Conservation (phyloP, 768 basidiomycete genomes). For the Leccinum arenicola region DNA sequence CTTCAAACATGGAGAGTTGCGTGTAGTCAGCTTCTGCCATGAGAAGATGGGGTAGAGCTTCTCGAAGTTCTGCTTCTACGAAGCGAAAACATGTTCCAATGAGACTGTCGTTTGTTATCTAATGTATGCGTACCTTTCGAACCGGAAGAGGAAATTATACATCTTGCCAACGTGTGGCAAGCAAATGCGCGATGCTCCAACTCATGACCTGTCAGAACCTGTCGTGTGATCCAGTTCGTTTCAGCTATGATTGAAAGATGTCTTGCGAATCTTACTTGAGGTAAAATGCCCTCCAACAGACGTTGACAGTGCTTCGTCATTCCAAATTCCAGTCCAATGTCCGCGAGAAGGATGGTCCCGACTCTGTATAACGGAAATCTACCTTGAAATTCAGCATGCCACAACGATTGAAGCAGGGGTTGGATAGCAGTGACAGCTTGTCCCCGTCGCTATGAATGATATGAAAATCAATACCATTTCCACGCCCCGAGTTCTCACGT, state of each 20-base stretch:
- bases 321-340: conserved; percentile 73
- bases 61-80: conserved; percentile 39
- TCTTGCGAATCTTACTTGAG: conserved; percentile 52
- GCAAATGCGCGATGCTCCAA: conserved; percentile 74
- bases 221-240: not conserved
- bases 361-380: conserved; percentile 66
- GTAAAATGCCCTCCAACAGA: conserved; percentile 77
- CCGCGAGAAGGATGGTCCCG: conserved; percentile 70
- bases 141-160: conserved; percentile 60
- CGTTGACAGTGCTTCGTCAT: conserved; percentile 63
- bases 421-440: conserved; percentile 64
- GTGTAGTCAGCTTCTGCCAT: conserved; percentile 67
- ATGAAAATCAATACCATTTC: conserved; percentile 3
- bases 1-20: conserved; percentile 53
- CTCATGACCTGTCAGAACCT: conserved; percentile 73
- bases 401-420: conserved; percentile 65
- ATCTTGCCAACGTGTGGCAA: conserved; percentile 71
- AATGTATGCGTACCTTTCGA: conserved; percentile 38
- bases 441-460: conserved; percentile 49
- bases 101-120: conserved; percentile 1
- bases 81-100: conserved; percentile 13
- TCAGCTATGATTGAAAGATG: not conserved
- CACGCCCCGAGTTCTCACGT: conserved; percentile 26
- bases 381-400: conserved; percentile 78
- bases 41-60: conserved; percentile 59